Evolutionary conservation across 768 basidiomycete genomes (phyloP).

Genomic region (Pleurotus ostreatus): DNA sequence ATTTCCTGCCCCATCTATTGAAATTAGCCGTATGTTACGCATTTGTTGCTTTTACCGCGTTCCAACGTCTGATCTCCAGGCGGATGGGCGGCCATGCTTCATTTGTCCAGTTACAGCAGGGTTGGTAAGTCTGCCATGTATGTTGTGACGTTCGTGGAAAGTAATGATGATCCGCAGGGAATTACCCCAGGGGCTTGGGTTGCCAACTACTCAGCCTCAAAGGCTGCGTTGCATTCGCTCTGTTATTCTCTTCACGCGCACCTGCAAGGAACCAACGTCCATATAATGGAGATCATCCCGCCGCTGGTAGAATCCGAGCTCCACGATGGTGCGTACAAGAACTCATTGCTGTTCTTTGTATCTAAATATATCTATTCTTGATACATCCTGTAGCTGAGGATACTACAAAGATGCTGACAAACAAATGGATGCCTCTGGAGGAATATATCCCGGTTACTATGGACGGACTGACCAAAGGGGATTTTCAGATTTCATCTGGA

Average conservation of each 20-base stretch:
- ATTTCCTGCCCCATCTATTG: slow-evolving; percentile 51
- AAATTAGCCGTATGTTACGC: slow-evolving; percentile 39
- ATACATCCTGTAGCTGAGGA: slow-evolving; percentile 39
- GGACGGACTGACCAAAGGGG: slow-evolving; percentile 32
- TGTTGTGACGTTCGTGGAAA: too few relatives aligned
- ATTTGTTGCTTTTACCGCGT: neutral
- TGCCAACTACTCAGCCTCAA: slow-evolving; percentile 48
- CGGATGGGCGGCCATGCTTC: slow-evolving; percentile 41
- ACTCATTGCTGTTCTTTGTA: neutral
- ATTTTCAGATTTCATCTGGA: slow-evolving; percentile 25
- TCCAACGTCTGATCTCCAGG: slow-evolving; percentile 21
- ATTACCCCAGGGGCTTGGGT: slow-evolving; percentile 39
- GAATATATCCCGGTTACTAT: slow-evolving; percentile 38
- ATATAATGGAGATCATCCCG: slow-evolving; percentile 54
- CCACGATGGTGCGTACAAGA: slow-evolving; percentile 44
- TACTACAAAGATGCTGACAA: slow-evolving; percentile 41
- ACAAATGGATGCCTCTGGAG: slow-evolving; percentile 51
- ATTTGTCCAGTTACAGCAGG: slow-evolving; percentile 50
- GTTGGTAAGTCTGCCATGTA: slow-evolving; percentile 22
- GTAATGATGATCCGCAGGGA: neutral
- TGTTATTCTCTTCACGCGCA: slow-evolving; percentile 42
- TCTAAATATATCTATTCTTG: neutral
- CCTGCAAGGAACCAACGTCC: slow-evolving; percentile 43
- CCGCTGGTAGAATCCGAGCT: slow-evolving; percentile 64
- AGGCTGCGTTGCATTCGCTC: slow-evolving; percentile 55